Base-by-base conservation (phyloP, 1,284 basidiomycete species). In the Microbotryum silenes-acaulis region DNA sequence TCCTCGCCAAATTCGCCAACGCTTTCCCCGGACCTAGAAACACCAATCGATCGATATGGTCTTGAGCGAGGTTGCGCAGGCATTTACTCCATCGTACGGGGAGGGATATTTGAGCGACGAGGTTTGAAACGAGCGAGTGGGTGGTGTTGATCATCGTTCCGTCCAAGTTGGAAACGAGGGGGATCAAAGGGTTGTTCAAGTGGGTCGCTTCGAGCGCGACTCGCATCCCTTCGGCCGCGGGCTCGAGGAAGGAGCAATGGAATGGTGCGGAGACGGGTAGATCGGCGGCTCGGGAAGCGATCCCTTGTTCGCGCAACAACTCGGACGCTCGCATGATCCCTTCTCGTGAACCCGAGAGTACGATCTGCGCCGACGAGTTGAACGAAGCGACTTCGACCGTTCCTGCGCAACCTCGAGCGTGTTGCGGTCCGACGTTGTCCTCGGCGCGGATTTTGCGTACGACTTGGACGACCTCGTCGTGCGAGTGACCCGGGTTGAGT, bases 21-120 rank as follows among this genome's bases (percentile, higher is more conserved):
- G 71, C 72, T 55, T 73, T 71, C 2, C 73, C 73, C 4, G 73
- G 73, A 4, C 73, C 73, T 54, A 72, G 59, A 60, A 72, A 74
- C 48, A 72, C 55, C 18, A 71, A 51, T 1, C 70, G 54, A 20
- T 56, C n/a, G 45, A 70, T 54, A 49, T 62, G 59, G 45, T 54
- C 18, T 25, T 59, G 33, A 27, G 57, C 59, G 14, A 72, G 63
- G 10, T 59, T 57, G 27, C 66, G 33, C 47, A 74, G 59, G 45
- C 68, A 69, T 14, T 64, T 60, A 21, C 70, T 62, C 73, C 73
- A 74, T 14, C 63, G 60, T 1, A 74, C 73, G 7, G 73, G 72
- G 27, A 60, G 62, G 20, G 67, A 68, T 57, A 74, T 73, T 25
- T 72, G 70, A 16, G 61, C 56, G 49, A 72, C 69, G 31, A 74